Base-by-base conservation (phyloP, 2,329 filamentous ascomycete genomes). In the Polytolypa hystricis region DNA sequence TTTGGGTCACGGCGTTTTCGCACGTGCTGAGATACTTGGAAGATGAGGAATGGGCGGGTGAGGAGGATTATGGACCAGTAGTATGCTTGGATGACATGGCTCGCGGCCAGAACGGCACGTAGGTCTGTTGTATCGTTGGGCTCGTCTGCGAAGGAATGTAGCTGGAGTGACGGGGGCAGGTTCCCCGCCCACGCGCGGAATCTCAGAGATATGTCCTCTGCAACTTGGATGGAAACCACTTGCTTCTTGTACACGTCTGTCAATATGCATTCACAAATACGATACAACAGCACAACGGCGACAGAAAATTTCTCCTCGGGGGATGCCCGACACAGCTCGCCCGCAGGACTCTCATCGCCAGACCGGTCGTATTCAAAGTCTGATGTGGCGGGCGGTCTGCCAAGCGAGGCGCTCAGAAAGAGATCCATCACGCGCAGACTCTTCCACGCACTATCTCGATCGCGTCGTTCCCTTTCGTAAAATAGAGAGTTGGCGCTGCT, bases 41-140 rank as follows among this genome's bases (percentile, higher is more conserved):
- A 71, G 17, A 70, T 64, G 8, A 72, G 53, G 38, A 72, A 72
- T 1, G 69, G 69, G n/a, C 68, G 55, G 5, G 69, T 70, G 3
- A 71, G 50, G 3, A 72, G 53, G 49, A 71, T 70, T 29, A 72
- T 70, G 1, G 65, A 67, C 54, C 69, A 72, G 46, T 70, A 70
- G 39, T 71, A 72, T 3, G 67, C 61, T 20, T 64, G 64, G 10
- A 71, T 57, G 1, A 67, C 59, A 28, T 70, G 67, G n/a, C 65
- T 66, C 4, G 67, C 62, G 2, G 66, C 65, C 5, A 69, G 47
- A 5, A 56, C 56, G 19, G 49, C 55, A 25, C 58, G 48, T 31
- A 57, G 49, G 7, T 33, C 38, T 1, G 42, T 53, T 14, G 50
- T 46, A 14, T 59, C 50, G 8, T 57, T 8, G 42, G 58, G 37